Evolutionary conservation across 139 green algal genomes (phyloP).

Genomic region (Chlamydomonas sp.): DNA sequence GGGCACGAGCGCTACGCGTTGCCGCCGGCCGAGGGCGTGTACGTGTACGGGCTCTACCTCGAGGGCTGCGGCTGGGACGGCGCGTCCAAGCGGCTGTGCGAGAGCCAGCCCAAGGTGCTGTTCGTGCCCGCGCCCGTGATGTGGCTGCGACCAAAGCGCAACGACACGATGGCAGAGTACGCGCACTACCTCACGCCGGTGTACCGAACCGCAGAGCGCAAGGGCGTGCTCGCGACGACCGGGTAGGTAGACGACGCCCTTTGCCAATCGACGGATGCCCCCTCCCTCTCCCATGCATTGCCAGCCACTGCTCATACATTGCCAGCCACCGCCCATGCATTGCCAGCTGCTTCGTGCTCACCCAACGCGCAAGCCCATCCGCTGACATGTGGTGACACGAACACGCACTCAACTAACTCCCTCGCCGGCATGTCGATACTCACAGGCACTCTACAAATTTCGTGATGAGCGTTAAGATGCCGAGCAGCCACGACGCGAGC

Average conservation of each 20-base stretch:
- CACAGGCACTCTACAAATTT: conserved; percentile 82
- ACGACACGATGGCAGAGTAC: conserved; percentile 30
- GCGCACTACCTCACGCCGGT: conserved; percentile 71
- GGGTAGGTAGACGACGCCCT: too few species aligned
- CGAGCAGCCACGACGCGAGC: conserved; percentile 32
- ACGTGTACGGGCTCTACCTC: conserved; percentile 60
- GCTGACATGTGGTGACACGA: too few species aligned
- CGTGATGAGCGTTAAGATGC: conserved; percentile 66
- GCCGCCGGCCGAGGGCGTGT: conserved; percentile 50
- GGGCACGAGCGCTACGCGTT: conserved; percentile 33
- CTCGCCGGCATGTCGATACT: too few species aligned
- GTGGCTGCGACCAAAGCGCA: conserved; percentile 51
- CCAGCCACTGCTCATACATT: too few species aligned
- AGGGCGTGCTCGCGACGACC: conserved; percentile 68
- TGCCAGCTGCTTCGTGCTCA: too few species aligned
- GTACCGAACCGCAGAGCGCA: conserved; percentile 67
- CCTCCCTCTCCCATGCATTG: too few species aligned
- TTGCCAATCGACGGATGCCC: too few species aligned
- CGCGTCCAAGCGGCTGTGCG: conserved; percentile 31
- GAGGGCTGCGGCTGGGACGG: conserved; percentile 66
- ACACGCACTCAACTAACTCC: too few species aligned
- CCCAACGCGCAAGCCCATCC: too few species aligned
- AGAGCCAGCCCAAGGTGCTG: conserved; percentile 58
- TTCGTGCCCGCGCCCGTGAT: conserved; percentile 56
- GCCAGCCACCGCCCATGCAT: too few species aligned